Evolutionary conservation across 768 basidiomycete genomes (phyloP), one percentile per base, ranked within the genome.

Genomic region (Termitomyces sp.): DNA sequence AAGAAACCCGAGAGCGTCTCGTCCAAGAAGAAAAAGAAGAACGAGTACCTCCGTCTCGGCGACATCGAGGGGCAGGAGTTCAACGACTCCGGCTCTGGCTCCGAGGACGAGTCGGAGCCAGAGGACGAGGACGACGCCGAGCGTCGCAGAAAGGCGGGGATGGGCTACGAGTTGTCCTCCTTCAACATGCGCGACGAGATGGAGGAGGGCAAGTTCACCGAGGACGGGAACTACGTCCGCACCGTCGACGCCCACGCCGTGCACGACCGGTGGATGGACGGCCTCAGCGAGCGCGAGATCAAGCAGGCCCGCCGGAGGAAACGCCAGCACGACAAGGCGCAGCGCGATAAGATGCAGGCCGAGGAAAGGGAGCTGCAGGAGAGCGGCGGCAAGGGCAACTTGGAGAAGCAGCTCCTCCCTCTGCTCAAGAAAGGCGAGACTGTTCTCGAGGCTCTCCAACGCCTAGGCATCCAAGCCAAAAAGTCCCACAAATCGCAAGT

Each of bases 111-210:
- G 34, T 79, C 82, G 40, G 77, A 82, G 44, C 80, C 82, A 0
- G 84, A 85, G 62, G 87, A 94, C 67, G 89, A 95, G 67, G 89
- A 94, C 68, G 89, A 90, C 52, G 85, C 80, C n/a, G 81, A 82
- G 65, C 82, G 87, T 64, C 75, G 81, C 68, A 86, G 82, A 75
- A 93, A 91, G 71, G 85, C 79, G 39, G 89, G 88, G 13, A 98
- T 99, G 96, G 97, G 96, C 2, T 96, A 76, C 73, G 90, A 95
- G 68, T 64, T 99, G 10, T 95, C 91, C 4, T 91, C 93, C 27
- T 99, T 99, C 85, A 96, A 99, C 72, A 98, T 99, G 96, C 88
- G 95, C 62, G 89, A 93, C 65, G 97, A 99, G 80, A 95, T 98
- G 89, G 89, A 93, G 68, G 96, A 98, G 74, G 97, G 97, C 39